These are phyloP conservation scores for Pestalotiopsis sp. DNA, from an alignment of 2,329 filamentous ascomycete species.

Conservation along the genomic window DNA sequence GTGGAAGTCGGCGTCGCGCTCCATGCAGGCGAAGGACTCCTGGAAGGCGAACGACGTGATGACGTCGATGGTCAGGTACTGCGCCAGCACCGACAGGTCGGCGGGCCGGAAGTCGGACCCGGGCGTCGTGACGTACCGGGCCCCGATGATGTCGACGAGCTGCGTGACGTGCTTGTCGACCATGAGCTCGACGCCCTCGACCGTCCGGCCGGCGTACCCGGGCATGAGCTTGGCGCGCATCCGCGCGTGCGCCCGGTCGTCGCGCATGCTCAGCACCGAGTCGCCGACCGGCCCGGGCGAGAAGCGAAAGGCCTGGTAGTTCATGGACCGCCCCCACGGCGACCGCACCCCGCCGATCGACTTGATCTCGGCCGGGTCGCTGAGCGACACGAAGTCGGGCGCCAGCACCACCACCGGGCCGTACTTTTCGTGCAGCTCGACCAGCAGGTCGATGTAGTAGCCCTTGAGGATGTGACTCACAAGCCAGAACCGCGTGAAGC, in stretches of 20 bases:
- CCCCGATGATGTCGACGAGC: conserved; percentile 42
- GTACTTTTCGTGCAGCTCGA: conserved; percentile 14
- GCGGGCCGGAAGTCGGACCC: conserved; percentile 37
- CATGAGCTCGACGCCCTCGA: conserved; percentile 46
- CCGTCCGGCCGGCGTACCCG: conserved; percentile 52
- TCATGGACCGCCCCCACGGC: neutral
- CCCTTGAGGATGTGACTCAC: neutral
- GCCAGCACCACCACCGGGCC: conserved; percentile 11
- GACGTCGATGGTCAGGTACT: conserved; percentile 55
- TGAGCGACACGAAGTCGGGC: conserved; percentile 1
- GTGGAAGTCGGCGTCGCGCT: conserved; percentile 2
- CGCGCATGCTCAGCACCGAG: conserved; percentile 28
- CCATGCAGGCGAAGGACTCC: conserved; percentile 1
- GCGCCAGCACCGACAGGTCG: conserved; percentile 47
- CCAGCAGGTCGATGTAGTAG: neutral
- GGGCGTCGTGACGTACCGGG: conserved; percentile 34
- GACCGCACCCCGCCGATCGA: neutral
- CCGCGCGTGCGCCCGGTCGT: conserved; percentile 43
- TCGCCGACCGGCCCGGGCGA: neutral
- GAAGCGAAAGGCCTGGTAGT: neutral
- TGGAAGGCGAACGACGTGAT: conserved; percentile 49
- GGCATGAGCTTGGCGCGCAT: conserved; percentile 42
- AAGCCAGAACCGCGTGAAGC: conserved; percentile 3
- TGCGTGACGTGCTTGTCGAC: conserved; percentile 48
- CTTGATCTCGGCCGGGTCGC: conserved; percentile 5